Conservation (phyloP, 345 rosid genomes). For the Rhodamnia rubescens region DNA sequence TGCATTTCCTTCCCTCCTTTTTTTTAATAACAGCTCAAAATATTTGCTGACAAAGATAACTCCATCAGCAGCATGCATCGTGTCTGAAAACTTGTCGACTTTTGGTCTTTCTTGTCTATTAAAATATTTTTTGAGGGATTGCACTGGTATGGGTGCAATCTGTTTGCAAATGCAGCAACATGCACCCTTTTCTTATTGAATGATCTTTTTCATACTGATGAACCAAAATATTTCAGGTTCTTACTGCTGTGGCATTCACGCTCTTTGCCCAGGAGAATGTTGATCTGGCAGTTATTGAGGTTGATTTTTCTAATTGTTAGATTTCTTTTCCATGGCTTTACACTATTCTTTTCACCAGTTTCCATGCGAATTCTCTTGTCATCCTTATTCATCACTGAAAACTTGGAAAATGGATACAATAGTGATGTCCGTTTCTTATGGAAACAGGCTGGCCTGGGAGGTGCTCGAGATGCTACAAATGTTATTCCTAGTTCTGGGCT, state of each 20-base stretch:
- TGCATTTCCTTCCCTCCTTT: neutral
- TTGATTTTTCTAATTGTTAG: neutral
- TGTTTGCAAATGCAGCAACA: neutral
- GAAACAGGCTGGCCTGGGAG: constrained; percentile 77
- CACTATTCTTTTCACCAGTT: neutral
- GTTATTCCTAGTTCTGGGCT: constrained; percentile 48
- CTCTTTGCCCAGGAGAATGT: constrained; percentile 60
- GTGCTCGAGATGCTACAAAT: constrained; percentile 90
- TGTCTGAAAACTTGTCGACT: neutral
- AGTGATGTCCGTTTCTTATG: neutral
- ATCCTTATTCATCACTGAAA: neutral
- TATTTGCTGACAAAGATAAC: neutral
- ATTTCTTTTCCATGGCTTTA: neutral
- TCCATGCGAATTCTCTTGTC: neutral
- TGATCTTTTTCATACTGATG: neutral
- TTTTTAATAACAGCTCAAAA: neutral
- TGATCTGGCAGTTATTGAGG: constrained; percentile 88
- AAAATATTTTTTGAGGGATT: neutral
- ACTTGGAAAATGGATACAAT: neutral
- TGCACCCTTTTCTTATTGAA: neutral
- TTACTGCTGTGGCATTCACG: constrained; percentile 69
- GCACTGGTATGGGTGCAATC: neutral
- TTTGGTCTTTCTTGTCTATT: neutral
- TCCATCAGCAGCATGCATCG: neutral
- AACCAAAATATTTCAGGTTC: constrained; percentile 39